phyloP scores from a whole-genome alignment of 2,329 filamentous ascomycete species.

The Ilyonectria robusta region DNA sequence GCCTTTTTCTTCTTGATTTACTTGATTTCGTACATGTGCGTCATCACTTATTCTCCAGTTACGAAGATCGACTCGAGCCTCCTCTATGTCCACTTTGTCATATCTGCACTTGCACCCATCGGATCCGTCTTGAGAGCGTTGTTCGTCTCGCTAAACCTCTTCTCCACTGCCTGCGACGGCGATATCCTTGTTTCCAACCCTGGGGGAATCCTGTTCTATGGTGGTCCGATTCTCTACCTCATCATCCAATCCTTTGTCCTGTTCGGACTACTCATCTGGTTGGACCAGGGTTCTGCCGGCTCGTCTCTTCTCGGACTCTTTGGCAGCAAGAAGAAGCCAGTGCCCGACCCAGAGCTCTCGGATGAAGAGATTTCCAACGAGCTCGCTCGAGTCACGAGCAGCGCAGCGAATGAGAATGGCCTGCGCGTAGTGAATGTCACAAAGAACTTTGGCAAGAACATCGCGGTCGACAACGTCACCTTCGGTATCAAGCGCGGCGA shows the following conservation, averaged over 20 bases:
- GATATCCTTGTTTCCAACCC: constrained; percentile 76
- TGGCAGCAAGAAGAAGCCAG: constrained; percentile 47
- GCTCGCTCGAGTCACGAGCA: constrained; percentile 69
- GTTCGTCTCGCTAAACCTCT: constrained; percentile 85
- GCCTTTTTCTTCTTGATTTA: constrained; percentile 80
- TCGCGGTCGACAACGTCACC: constrained; percentile 89
- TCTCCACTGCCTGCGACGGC: constrained; percentile 82
- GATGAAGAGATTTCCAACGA: constrained; percentile 78
- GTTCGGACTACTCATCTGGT: constrained; percentile 82
- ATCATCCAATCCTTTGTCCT: constrained; percentile 80
- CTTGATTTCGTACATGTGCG: constrained; percentile 78
- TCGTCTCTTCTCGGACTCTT: constrained; percentile 63
- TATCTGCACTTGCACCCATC: constrained; percentile 82
- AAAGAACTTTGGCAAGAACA: constrained; percentile 82
- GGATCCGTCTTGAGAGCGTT: constrained; percentile 81
- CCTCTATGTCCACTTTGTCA: constrained; percentile 80
- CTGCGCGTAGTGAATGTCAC: constrained; percentile 85
- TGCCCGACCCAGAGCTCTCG: constrained; percentile 51
- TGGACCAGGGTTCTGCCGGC: constrained; percentile 81
- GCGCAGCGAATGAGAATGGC: constrained; percentile 66
- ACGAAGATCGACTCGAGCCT: constrained; percentile 77
- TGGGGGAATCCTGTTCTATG: constrained; percentile 80
- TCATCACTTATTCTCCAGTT: constrained; percentile 81
- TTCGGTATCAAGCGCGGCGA: constrained; percentile 86
- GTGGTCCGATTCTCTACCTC: constrained; percentile 88